Evolutionary conservation across 768 basidiomycete species (phyloP).

Genomic region (Gloeostereum incarnatum): DNA sequence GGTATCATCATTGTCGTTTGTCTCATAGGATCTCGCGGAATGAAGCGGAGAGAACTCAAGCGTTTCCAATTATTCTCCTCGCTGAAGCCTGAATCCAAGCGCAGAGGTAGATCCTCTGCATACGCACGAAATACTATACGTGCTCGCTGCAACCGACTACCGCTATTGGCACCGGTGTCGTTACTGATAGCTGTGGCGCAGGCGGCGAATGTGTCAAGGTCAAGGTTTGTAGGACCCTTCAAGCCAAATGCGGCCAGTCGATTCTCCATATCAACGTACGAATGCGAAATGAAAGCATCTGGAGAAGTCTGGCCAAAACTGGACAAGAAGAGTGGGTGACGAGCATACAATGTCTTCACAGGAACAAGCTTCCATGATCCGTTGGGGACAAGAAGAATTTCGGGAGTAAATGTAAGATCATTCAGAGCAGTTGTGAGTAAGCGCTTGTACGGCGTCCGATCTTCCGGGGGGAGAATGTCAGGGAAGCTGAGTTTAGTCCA

Average conservation of each 20-base stretch:
- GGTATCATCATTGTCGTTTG: slow-evolving; percentile 9
- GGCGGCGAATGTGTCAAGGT: slow-evolving; percentile 22
- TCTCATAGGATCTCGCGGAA: slow-evolving; percentile 20
- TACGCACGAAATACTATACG: slow-evolving; percentile 23
- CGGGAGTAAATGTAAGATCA: background rate
- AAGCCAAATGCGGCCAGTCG: slow-evolving; percentile 20
- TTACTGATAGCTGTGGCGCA: slow-evolving; percentile 24
- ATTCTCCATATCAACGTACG: slow-evolving; percentile 19
- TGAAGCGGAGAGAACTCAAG: slow-evolving; percentile 28
- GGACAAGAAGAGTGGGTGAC: slow-evolving; percentile 23
- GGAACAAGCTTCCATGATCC: slow-evolving; percentile 13
- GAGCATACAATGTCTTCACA: slow-evolving; percentile 22
- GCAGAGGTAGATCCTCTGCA: slow-evolving; percentile 22
- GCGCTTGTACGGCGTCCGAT: slow-evolving; percentile 1
- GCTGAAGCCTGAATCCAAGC: slow-evolving; percentile 6
- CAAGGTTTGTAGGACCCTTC: slow-evolving; percentile 16
- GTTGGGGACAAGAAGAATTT: slow-evolving; percentile 23
- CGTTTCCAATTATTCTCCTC: slow-evolving; percentile 23
- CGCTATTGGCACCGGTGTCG: slow-evolving; percentile 9
- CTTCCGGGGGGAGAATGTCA: background rate
- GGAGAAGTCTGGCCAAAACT: slow-evolving; percentile 23
- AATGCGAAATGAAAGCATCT: slow-evolving; percentile 19
- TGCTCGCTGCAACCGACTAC: slow-evolving; percentile 17
- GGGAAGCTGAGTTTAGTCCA: slow-evolving; percentile 2
- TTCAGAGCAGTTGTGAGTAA: background rate